Base-by-base conservation (phyloP, 2,329 filamentous ascomycete species). In the Bipolaris gigantea region DNA sequence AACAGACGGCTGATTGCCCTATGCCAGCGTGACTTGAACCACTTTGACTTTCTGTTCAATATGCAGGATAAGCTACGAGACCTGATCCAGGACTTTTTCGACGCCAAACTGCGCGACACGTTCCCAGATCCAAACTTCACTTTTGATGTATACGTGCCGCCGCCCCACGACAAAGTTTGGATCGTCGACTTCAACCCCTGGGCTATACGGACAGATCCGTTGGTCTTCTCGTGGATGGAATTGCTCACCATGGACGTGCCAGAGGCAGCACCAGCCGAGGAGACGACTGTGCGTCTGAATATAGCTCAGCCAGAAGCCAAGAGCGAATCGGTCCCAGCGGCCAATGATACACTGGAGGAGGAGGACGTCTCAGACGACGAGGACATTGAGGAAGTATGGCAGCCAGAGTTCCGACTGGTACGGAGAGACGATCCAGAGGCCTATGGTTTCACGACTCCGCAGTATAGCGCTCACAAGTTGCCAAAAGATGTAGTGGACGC, bases 151-250 rank as follows among this genome's bases (percentile, higher is more conserved):
- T 97, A 99, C 69, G 83, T 99, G 1, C 92, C 93, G 66, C 79
- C 83, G 67, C 74, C 88, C 1, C 83, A 95, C 50, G 85, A 90
- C 44, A 82, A 85, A 43, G 89, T 95, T 2, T 89, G 92, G 78
- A 79, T 99, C 10, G 88, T 99, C 44, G 94, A 99, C 71, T 89
- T 99, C 68, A 97, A 97, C 68, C 91, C 94, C 0, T 99, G 93
- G 90, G 93, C 93, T 1, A 84, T 86, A 38, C 81, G 90, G 56
- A 99, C 94, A 0, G 94, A 99, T 76, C 88, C 90, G 4, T 75
- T 97, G 40, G 80, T 97, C 1, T 99, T 96, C 72, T 88, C 86
- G 39, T 99, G 94, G 94, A 73, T 88, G 57, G 93, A 97, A 76
- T 80, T 99, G 36, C 79, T 97, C 54, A 85, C 84, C 0, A 83